Base-by-base conservation (phyloP, 1,284 basidiomycete species). In the Coniferiporia weirii region DNA sequence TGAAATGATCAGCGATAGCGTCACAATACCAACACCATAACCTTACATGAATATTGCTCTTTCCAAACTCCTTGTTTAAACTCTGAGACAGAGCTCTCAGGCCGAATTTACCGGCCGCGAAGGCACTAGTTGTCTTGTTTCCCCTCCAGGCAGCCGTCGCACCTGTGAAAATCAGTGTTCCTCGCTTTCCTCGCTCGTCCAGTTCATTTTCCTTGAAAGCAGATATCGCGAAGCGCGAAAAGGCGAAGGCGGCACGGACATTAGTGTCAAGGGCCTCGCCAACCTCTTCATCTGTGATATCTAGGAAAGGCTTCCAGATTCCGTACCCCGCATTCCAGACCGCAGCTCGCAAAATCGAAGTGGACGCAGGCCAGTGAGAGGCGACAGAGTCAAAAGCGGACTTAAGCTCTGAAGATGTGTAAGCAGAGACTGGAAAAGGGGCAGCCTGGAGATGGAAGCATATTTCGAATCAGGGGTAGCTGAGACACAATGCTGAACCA, bases 81-180 rank as follows among this genome's bases (percentile, higher is more conserved):
- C 66, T 67, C 61, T 72, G 68, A 19, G 62, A 61, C 15, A 72
- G 54, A 19, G 70, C 68, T 5, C 70, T 48, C 49, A 70, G 50
- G 3, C 68, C 71, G 43, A 69, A 67, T 56, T 72, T 72, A 3
- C 71, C 71, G 1, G 70, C 71, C 2, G 71, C 67, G 38, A 72
- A 71, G 4, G 68, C 69, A 1, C 68, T 66, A 10, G 70, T 70
- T 1, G 57, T 62, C 13, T 57, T 59, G 20, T 66, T 67, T 1
- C 71, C 71, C 35, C 71, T 59, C 62, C 57, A 63, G 1, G 69
- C 66, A 2, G 65, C 62, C 6, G 71, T 72, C 20, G 71, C 71
- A 13, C 68, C 68, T 19, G 71, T 72, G 57, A 72, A 68, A 51
- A 72, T 66, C 32, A 72, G 55, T 12, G 68, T 64, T 12, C 71